These are phyloP conservation scores for Pestalotiopsis sp. DNA, from an alignment of 2,329 filamentous ascomycete genomes.

Conservation along the genomic window DNA sequence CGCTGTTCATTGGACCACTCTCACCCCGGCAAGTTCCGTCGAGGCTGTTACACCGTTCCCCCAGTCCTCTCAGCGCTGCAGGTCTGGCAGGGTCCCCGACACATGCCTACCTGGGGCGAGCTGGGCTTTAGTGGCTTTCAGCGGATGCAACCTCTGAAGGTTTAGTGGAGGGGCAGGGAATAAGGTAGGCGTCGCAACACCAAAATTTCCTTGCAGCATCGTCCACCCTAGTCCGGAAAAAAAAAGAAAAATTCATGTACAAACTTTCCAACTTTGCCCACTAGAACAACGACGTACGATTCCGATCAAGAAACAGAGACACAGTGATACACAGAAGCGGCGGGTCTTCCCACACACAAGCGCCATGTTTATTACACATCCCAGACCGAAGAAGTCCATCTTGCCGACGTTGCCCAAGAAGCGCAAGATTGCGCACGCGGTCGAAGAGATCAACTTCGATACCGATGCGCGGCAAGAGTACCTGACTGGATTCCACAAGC, in stretches of 20 bases:
- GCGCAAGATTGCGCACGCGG: constrained; percentile 59
- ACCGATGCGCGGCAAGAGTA: constrained; percentile 78
- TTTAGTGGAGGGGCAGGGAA: not conserved
- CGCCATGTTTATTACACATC: constrained; percentile 54
- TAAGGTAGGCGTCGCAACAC: not conserved
- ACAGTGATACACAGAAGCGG: constrained; percentile 9
- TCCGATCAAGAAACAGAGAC: not conserved
- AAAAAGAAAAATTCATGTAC: constrained; percentile 8
- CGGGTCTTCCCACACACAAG: not conserved
- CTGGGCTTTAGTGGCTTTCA: constrained; percentile 6
- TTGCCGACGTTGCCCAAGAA: constrained; percentile 67
- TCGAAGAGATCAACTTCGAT: constrained; percentile 89
- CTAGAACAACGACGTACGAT: not conserved
- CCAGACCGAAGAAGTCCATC: constrained; percentile 58
- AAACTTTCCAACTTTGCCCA: not conserved
- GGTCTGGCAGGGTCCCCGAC: not conserved
- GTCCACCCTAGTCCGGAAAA: not conserved
- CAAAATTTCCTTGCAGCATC: not conserved
- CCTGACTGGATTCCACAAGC: constrained; percentile 95
- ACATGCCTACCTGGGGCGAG: not conserved
- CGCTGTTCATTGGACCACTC: not conserved
- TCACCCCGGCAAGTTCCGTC: constrained; percentile 6
- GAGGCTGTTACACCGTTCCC: not conserved
- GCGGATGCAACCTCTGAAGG: not conserved
- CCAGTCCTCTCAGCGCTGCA: no score